Evolutionary conservation across 768 basidiomycete genomes (phyloP).

Genomic region (Leucocoprinus birnbaumii): DNA sequence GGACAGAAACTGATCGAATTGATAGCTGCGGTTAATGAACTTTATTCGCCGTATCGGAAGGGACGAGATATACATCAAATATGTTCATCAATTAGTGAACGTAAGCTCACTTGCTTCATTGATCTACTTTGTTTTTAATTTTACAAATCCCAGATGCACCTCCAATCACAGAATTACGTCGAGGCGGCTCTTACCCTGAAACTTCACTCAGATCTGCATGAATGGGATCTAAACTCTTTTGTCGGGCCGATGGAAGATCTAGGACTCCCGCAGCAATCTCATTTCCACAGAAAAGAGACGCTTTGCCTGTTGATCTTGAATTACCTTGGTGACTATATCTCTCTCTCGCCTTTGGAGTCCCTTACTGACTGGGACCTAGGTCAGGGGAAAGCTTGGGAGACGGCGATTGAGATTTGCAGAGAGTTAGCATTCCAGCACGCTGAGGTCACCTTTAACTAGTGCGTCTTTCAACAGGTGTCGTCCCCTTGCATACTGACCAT

Average conservation of each 20-base stretch:
- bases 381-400: constrained; percentile 97
- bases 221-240: constrained; percentile 83
- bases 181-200: constrained; percentile 94
- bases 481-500: constrained; percentile 11
- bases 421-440: constrained; percentile 88
- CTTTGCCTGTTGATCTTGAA: constrained; percentile 90
- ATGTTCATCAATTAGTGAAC: constrained; percentile 92
- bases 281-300: constrained; percentile 93
- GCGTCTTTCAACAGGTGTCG: constrained; percentile 24
- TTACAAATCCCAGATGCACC: constrained; percentile 59
- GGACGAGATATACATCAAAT: constrained; percentile 94
- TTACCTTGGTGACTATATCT: constrained; percentile 64
- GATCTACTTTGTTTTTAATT: constrained; percentile 15
- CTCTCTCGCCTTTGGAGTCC: neutral
- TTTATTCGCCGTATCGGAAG: constrained; percentile 90
- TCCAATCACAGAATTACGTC: constrained; percentile 86
- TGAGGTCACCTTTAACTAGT: constrained; percentile 91
- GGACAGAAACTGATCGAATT: constrained; percentile 15
- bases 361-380: constrained; percentile 39
- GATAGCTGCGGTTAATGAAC: constrained; percentile 83
- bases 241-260: constrained; percentile 89
- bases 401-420: constrained; percentile 89
- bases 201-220: constrained; percentile 89
- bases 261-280: constrained; percentile 86
- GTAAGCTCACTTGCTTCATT: constrained; percentile 40